Evolutionary conservation across 208 protist species (phyloP).

Genomic region (Trypanosoma mega): DNA sequence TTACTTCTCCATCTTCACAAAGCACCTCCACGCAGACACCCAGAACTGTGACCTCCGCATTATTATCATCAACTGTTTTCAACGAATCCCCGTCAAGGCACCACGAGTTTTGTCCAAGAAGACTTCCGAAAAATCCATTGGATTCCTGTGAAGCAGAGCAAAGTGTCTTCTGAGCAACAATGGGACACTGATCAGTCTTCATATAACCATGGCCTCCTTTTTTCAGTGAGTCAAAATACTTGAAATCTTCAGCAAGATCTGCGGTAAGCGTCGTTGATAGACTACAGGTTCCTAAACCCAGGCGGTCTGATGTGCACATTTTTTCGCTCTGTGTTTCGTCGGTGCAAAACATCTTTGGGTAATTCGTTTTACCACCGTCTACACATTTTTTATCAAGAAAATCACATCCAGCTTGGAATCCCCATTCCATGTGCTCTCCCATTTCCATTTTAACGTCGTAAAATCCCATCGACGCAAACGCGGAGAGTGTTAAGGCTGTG

Average conservation of each 20-base stretch:
- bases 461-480: slow-evolving; percentile 22
- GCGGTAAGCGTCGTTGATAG: background rate
- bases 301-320: slow-evolving; percentile 34
- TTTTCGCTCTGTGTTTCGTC: background rate
- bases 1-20: slow-evolving; percentile 1
- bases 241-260: background rate
- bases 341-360: slow-evolving; percentile 31
- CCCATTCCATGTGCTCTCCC: slow-evolving; percentile 25
- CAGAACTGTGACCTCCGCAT: too few relatives aligned
- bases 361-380: slow-evolving; percentile 4
- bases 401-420: slow-evolving; percentile 15
- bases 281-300: slow-evolving; percentile 22
- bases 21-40: slow-evolving; percentile 16
- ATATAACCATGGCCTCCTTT: slow-evolving; percentile 4
- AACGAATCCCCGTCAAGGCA: too few relatives aligned
- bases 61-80: too few relatives aligned
- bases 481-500: slow-evolving; percentile 27
- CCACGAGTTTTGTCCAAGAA: too few relatives aligned
- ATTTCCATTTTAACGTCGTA: slow-evolving; percentile 24
- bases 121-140: too few relatives aligned
- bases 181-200: slow-evolving; percentile 44
- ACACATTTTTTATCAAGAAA: slow-evolving; percentile 25
- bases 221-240: slow-evolving; percentile 9
- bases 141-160: too few relatives aligned
- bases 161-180: slow-evolving; percentile 9